Evolutionary conservation across 2,329 filamentous ascomycete species (phyloP), one percentile per base, ranked within the genome.

Genomic region (Fusarium napiforme): DNA sequence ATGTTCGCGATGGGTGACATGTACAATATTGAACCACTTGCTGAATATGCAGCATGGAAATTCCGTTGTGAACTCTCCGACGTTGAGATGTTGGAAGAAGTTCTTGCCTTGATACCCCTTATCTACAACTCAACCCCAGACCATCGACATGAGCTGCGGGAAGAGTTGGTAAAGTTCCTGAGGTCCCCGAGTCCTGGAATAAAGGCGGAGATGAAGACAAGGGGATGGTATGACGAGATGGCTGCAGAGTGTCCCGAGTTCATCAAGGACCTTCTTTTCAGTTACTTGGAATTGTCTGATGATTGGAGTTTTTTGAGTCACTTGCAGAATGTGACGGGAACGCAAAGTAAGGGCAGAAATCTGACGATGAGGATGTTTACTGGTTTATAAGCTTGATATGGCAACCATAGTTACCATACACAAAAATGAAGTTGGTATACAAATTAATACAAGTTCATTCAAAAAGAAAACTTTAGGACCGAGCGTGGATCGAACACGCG

Each of bases 401-500:
- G 23, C 7, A 28, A 28, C 4, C 9, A 34, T 18, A 32, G 5
- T 19, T n/a, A 18, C 7, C 15, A 8, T n/a, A 18, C 14, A n/a
- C 6, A 52, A 52, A 52, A 36, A 21, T 26, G 12, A 32, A 32
- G 30, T 7, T n/a, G n/a, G 3, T 19, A 9, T 5, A 19, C 4
- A 9, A 26, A 6, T 28, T 28, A 28, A 28, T 28, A 34, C 7
- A 36, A 36, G n/a, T 34, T 3, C 4, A 4, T 5, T 9, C 16
- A 65, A 70, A 70, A 70, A 26, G 1, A 11, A 28, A 12, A 0
- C 0, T 2, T 7, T 9, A 73, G 71, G 71, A 73, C 71, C 71
- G 71, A 73, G 70, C 71, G 71, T 73, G 71, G 71, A 73, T 73
- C 62, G 71, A 73, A 73, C 71, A 73, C 71, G 71, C 70, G 71